These are phyloP conservation scores for Rhodomyrtus tomentosa DNA, from an alignment of 345 rosid species.

Conservation along the genomic window DNA sequence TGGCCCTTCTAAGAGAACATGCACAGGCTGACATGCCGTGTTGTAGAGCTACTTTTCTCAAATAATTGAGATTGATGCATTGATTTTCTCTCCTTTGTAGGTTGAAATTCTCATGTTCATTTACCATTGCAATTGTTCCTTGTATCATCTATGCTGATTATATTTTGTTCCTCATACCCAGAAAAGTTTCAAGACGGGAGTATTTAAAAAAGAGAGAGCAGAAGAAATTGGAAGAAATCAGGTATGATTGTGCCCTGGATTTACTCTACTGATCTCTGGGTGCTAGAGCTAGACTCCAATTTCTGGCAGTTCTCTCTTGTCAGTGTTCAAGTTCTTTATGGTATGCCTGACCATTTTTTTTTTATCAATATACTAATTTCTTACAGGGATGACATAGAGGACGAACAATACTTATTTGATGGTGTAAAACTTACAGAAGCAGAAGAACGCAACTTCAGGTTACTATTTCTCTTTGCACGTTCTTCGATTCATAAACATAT, in stretches of 20 bases:
- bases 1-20: not conserved
- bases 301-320: not conserved
- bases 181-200: constrained; percentile 84
- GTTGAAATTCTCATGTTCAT: not conserved
- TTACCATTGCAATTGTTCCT: not conserved
- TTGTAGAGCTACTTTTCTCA: not conserved
- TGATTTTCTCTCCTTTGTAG: not conserved
- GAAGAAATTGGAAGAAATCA: constrained; percentile 90
- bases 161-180: constrained; percentile 8
- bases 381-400: constrained; percentile 79
- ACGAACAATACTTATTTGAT: constrained; percentile 72
- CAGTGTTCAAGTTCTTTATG: not conserved
- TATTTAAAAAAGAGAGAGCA: constrained; percentile 95
- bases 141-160: not conserved
- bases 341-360: not conserved
- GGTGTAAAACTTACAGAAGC: constrained; percentile 67
- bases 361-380: not conserved
- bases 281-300: not conserved
- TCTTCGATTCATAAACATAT: not conserved
- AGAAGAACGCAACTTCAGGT: constrained; percentile 61
- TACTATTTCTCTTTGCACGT: constrained; percentile 7
- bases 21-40: not conserved
- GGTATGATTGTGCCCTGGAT: constrained; percentile 18
- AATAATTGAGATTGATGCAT: not conserved
- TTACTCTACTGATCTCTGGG: not conserved